Base-by-base conservation (phyloP, 768 basidiomycete genomes). In the Sporobolomyces roseus region DNA sequence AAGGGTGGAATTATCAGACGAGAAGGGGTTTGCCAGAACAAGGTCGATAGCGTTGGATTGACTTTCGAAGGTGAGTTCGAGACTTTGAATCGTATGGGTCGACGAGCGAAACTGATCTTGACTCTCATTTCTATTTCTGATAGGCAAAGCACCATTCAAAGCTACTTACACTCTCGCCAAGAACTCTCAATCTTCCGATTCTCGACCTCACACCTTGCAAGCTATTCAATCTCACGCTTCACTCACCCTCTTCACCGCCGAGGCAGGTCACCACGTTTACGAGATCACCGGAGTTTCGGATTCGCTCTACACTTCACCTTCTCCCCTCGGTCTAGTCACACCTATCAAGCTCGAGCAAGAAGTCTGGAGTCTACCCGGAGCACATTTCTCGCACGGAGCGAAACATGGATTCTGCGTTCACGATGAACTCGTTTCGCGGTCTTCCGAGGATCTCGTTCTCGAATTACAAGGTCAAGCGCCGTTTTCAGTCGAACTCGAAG, bases 401-500 rank as follows among this genome's bases (percentile, higher is more conserved):
- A 68, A 65, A 33, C 54, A 54, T 29, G 66, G 66, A 25, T 77
- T 74, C 63, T 77, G 76, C 68, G 70, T 77, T 16, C 50, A 68
- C 35, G 76, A 77, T 58, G 51, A 51, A 32, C 61, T 73, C 54
- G 63, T 55, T 8, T 66, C 70, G 2, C 62, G 66, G 25, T 32
- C 32, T 9, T 13, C 61, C 5, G 66, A 73, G 81, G 32, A 77
- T 21, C 87, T 90, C 67, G 87, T 83, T 43, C 79, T 99, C 66
- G 73, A 86, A 7, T 81, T 99, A 5, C 84, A 88, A 63, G 96
- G 96, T 25, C 83, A 86, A 25, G 87, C 93, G 9, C 96, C 96
- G 2, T 99, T 96, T 82, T 83, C 81, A 53, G 79, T 97, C 19
- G 81, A 85, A 32, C 78, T 98, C 45, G 75, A 78, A 32, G 53